phyloP scores from a whole-genome alignment of 2,329 filamentous ascomycete species.

The Ophioceras dolichostomum region DNA sequence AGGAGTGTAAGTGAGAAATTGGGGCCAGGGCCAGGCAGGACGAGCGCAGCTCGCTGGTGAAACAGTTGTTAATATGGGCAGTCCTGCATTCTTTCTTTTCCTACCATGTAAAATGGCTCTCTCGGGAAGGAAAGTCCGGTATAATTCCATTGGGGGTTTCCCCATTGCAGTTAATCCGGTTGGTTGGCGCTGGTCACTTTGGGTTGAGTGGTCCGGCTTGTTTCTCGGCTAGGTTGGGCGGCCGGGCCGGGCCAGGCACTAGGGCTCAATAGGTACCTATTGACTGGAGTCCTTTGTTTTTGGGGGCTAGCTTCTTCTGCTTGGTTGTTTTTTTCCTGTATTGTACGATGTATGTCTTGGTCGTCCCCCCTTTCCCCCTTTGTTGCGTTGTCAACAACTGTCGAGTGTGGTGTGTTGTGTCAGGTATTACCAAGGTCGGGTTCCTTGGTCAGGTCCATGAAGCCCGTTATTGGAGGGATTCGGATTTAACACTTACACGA shows the following conservation, averaged over 20 bases:
- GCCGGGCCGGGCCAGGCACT: too few relatives aligned
- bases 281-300: too few relatives aligned
- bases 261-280: too few relatives aligned
- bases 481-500: slow-evolving; percentile 1
- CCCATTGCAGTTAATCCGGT: slow-evolving; percentile 1
- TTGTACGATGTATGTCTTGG: too few relatives aligned
- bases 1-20: background rate
- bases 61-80: background rate
- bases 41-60: background rate
- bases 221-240: background rate
- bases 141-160: too few relatives aligned
- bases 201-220: background rate
- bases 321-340: too few relatives aligned
- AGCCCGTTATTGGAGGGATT: background rate
- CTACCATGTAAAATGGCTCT: background rate
- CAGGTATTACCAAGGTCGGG: too few relatives aligned
- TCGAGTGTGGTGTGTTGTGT: too few relatives aligned
- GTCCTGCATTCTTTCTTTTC: background rate
- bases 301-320: too few relatives aligned
- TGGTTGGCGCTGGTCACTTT: background rate
- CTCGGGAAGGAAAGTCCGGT: background rate
- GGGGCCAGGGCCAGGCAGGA: background rate
- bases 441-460: background rate
- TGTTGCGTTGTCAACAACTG: too few relatives aligned
- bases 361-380: too few relatives aligned